Evolutionary conservation across 768 basidiomycete species (phyloP), one percentile per base, ranked within the genome.

Genomic region (Galerina marginata): DNA sequence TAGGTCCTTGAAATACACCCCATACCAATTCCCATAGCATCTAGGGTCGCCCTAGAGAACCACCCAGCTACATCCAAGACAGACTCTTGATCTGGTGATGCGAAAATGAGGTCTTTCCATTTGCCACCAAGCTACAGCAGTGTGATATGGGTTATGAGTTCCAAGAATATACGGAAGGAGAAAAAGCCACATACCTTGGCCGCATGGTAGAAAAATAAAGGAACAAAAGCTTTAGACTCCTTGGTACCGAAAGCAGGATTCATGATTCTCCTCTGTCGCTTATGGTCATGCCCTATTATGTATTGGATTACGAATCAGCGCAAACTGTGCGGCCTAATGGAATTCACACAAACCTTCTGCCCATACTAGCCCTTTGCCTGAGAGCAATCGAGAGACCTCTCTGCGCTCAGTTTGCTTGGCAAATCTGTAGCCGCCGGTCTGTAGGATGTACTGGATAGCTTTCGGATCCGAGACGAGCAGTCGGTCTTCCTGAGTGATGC

Each of bases 11-110:
- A 45, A 23, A 20, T 26, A 2, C 29, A 33, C 29, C 11, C 40
- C 65, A 7, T 69, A 81, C 83, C 81, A 68, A 78, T 74, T 7
- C 82, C 84, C 55, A 85, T 80, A 12, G 81, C 78, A 70, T 84
- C 84, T 54, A 85, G 62, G 6, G 82, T 79, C 2, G 79, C 79
- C 4, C 79, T 79, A 26, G 82, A 79, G n/a, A 69, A 59, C 78
- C 79, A 80, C 12, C 61, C 55, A 14, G 76, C 69, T 12, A 79
- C 62, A 64, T 81, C 71, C 10, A 80, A 57, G 6, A 77, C 68
- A 11, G 63, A 70, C 20, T 60, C 51, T 25, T 71, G 69, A 37
- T 74, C 64, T 16, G 64, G 54, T 33, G 71, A 71, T 42, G 63
- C 66, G 43, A 56, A 59, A 54, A 80, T 71, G 11, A 74, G 60